phyloP scores from a whole-genome alignment of 306 rosid genomes.

The Rosa rugosa region DNA sequence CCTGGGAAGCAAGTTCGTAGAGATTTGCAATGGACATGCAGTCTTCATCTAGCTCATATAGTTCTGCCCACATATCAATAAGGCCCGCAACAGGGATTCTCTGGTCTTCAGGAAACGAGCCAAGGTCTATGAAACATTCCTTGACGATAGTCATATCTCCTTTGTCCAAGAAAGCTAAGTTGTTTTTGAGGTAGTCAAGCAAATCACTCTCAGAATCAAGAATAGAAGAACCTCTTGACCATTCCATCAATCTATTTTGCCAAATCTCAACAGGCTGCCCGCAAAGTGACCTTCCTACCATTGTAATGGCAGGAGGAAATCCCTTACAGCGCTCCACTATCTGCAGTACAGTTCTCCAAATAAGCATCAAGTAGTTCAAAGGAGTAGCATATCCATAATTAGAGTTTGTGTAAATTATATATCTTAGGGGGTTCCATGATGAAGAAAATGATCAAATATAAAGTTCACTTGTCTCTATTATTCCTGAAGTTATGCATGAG shows the following conservation, averaged over 20 bases:
- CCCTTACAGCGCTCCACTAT: conserved; percentile 24
- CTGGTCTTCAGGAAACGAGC: too few relatives aligned
- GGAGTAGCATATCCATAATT: too few relatives aligned
- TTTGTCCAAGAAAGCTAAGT: conserved; percentile 27
- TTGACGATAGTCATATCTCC: not conserved
- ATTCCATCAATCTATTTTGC: conserved; percentile 25
- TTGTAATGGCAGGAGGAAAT: conserved; percentile 39
- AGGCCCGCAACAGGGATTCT: too few relatives aligned
- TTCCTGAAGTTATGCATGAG: too few relatives aligned
- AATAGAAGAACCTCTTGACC: conserved; percentile 32
- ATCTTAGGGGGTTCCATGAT: too few relatives aligned
- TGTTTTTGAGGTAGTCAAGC: conserved; percentile 9
- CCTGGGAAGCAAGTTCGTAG: not conserved
- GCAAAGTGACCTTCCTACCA: conserved; percentile 42
- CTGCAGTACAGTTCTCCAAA: not conserved
- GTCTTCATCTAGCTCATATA: conserved; percentile 30
- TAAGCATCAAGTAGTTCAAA: too few relatives aligned
- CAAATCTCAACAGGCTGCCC: conserved; percentile 27
- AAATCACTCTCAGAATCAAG: conserved; percentile 25
- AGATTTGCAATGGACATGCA: conserved; percentile 31
- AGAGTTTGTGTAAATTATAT: too few relatives aligned
- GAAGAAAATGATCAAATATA: too few relatives aligned
- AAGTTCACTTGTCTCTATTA: too few relatives aligned
- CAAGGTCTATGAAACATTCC: too few relatives aligned
- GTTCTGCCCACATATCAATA: too few relatives aligned